Evolutionary conservation across 345 rosid species (phyloP).

Genomic region (Syzygium oleosum): DNA sequence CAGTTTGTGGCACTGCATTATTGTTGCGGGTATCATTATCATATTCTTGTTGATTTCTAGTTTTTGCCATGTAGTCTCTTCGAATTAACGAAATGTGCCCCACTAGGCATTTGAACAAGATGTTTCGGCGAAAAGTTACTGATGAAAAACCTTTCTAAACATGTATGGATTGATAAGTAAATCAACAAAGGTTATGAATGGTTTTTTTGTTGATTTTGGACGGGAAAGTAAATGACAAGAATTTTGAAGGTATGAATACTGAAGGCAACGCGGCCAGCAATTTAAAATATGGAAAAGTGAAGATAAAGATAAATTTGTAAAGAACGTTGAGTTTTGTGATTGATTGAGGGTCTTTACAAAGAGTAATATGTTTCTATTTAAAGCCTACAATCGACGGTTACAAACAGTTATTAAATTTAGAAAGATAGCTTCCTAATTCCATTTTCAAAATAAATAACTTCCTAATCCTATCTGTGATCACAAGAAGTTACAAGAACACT

Average conservation of each 20-base stretch:
- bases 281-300: neutral
- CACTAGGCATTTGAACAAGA: neutral
- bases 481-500: neutral
- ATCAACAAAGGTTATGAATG: neutral
- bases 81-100: neutral
- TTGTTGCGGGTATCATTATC: neutral
- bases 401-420: neutral
- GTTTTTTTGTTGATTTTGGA: neutral
- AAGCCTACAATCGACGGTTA: neutral
- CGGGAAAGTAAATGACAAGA: neutral
- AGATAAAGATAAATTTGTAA: neutral
- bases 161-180: neutral
- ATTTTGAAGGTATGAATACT: neutral
- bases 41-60: neutral
- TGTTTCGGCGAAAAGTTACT: neutral
- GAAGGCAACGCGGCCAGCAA: neutral
- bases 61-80: neutral
- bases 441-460: neutral
- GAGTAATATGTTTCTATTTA: neutral
- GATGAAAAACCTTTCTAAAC: neutral
- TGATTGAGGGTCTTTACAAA: neutral
- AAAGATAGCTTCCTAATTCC: neutral
- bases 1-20: neutral
- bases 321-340: neutral
- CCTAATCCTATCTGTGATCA: neutral